phyloP scores from a whole-genome alignment of 75 land plant species.

The Azolla pinnata region DNA sequence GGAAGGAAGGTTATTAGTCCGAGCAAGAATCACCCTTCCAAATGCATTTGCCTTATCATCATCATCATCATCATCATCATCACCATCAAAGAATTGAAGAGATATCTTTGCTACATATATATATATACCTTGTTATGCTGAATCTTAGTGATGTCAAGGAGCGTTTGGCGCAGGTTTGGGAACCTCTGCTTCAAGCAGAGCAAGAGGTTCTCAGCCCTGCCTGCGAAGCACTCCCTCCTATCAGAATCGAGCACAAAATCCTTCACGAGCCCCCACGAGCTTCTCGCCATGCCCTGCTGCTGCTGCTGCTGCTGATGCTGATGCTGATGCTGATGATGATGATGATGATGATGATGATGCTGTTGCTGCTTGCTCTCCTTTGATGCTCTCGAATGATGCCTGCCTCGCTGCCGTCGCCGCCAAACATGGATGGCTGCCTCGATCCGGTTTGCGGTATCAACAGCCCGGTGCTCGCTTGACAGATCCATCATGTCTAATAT shows the following conservation, averaged over 20 bases:
- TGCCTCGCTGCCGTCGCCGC: constrained; percentile 33
- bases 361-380: neutral
- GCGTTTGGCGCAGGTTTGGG: constrained; percentile 29
- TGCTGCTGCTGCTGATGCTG: too few relatives aligned
- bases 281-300: too few relatives aligned
- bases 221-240: constrained; percentile 20
- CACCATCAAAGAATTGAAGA: too few relatives aligned
- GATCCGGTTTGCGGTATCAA: constrained; percentile 57
- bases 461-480: constrained; percentile 52
- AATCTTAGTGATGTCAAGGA: constrained; percentile 33
- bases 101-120: constrained; percentile 21
- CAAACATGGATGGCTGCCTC: constrained; percentile 75
- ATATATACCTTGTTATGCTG: constrained; percentile 29
- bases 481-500: constrained; percentile 53
- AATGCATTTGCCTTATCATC: too few relatives aligned
- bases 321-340: too few relatives aligned
- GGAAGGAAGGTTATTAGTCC: too few relatives aligned
- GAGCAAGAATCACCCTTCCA: too few relatives aligned
- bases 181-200: constrained; percentile 24
- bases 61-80: too few relatives aligned
- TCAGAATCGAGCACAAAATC: constrained; percentile 23
- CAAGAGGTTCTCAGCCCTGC: constrained; percentile 25
- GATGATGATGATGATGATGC: too few relatives aligned
- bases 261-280: constrained; percentile 27
- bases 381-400: neutral